Conservation (phyloP, 179 eudicot genomes). For the Beta macrorhiza region DNA sequence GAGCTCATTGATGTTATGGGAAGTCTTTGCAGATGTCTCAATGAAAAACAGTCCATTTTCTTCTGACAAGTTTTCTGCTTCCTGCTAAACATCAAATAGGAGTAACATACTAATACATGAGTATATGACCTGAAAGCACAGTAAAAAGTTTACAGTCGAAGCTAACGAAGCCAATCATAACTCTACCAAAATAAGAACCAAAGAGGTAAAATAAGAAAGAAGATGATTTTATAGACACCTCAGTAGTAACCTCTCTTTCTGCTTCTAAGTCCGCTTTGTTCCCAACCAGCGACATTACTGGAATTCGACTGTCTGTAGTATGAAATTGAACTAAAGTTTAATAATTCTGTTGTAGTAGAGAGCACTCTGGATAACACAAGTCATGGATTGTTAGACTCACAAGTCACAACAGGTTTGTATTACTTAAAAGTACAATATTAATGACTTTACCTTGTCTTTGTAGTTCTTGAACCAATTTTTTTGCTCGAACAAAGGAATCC, state of each 20-base stretch:
- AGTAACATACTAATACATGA: background rate
- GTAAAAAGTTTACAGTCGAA: no score
- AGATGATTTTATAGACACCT: background rate
- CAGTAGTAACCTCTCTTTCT: background rate
- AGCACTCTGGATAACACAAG: no score
- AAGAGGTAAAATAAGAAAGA: background rate
- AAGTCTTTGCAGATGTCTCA: slow-evolving; percentile 3
- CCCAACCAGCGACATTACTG: background rate
- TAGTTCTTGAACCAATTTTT: background rate
- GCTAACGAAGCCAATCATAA: no score
- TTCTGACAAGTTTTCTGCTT: background rate
- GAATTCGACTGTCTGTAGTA: background rate
- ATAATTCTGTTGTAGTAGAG: no score
- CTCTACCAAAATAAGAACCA: no score
- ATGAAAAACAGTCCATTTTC: background rate
- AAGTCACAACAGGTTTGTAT: no score
- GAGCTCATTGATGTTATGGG: background rate
- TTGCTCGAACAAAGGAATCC: background rate
- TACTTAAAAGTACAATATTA: no score
- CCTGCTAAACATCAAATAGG: background rate
- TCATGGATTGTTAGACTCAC: no score
- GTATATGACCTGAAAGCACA: no score
- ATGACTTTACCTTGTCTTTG: background rate
- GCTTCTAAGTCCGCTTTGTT: background rate
- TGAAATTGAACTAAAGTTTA: background rate